Conservation (phyloP, 371 early-diverging fungal genomes). For the Mortierella polycephala region DNA sequence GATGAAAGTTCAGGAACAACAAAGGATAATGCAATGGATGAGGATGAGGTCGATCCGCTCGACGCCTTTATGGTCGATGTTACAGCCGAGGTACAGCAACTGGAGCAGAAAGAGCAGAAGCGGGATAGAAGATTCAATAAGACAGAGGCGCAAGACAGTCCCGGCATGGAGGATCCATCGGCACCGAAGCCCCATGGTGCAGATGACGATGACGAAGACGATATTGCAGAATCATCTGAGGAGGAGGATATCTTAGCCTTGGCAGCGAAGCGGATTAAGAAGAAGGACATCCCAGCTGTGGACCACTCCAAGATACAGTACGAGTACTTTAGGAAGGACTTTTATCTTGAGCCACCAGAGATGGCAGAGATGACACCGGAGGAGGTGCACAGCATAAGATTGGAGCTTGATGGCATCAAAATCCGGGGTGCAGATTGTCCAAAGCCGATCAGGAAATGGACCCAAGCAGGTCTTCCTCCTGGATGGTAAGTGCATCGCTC, state of each 20-base stretch:
- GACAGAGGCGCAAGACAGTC: constrained; percentile 34
- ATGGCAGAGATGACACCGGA: constrained; percentile 82
- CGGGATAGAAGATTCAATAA: constrained; percentile 39
- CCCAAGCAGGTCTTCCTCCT: constrained; percentile 91
- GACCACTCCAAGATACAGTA: constrained; percentile 91
- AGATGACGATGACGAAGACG: constrained; percentile 65
- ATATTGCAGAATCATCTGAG: constrained; percentile 59
- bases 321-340: constrained; percentile 92
- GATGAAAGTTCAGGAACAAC: constrained; percentile 20
- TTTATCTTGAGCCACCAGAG: constrained; percentile 97
- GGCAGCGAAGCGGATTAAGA: constrained; percentile 85
- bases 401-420: constrained; percentile 94
- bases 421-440: constrained; percentile 91
- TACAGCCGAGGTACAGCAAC: constrained; percentile 74
- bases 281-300: constrained; percentile 92
- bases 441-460: constrained; percentile 95
- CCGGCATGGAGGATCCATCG: neutral
- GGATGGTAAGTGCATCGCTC: constrained; percentile 55
- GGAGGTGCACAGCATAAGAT: constrained; percentile 85
- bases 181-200: constrained; percentile 29
- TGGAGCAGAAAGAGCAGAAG: constrained; percentile 73
- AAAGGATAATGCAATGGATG: constrained; percentile 51
- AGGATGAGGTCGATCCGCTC: constrained; percentile 71
- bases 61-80: constrained; percentile 92
- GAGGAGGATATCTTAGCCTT: constrained; percentile 84